Evolutionary conservation across 2,329 filamentous ascomycete species (phyloP), one percentile per base, ranked within the genome.

Genomic region (Pseudogymnoascus sp.): DNA sequence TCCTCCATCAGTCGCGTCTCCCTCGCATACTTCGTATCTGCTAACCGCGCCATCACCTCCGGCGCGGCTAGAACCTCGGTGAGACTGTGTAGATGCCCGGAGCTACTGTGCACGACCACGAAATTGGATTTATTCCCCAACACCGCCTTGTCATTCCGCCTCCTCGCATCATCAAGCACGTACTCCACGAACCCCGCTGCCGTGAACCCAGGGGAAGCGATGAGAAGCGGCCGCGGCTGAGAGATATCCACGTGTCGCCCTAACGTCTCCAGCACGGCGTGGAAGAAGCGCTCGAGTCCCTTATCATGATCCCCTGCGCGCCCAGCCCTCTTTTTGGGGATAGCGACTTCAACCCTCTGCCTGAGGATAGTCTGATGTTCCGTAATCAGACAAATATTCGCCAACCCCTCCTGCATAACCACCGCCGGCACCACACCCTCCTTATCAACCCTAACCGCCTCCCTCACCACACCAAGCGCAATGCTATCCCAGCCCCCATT

Each of bases 171-270:
- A 37, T 85, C 87, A 63, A 87, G 81, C 66, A 90, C 85, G 77
- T 90, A 92, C 43, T 87, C 85, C 63, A 90, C 87, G 73, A 99
- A 96, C 19, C 88, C 87, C 2, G 83, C 79, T 0, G 93, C 93
- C 6, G 90, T 86, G 74, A 96, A 99, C 0, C 93, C 95, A 0
- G 95, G 93, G 66, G 90, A 93, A 1, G 93, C 95, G 2, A 99
- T 80, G 19, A 99, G 80, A 11, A 98, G 78, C 0, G 93, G 92
- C 14, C 88, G 83, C 16, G 86, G 83, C 62, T 81, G 79, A 14
- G 79, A 77, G 67, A 96, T 88, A 73, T 96, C 91, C 71, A 96
- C 83, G 65, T 90, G 88, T 25, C 91, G 85, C 1, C 90, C 78
- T 11, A 98, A 81, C 0, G 90, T 92, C 37, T 89, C 82, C 37